Percentiles rank a stretch among this genome's conserved stretches.
Evolutionary conservation across 805 yeast genomes (phyloP).

Genomic region (Yarrowia hollandica): DNA sequence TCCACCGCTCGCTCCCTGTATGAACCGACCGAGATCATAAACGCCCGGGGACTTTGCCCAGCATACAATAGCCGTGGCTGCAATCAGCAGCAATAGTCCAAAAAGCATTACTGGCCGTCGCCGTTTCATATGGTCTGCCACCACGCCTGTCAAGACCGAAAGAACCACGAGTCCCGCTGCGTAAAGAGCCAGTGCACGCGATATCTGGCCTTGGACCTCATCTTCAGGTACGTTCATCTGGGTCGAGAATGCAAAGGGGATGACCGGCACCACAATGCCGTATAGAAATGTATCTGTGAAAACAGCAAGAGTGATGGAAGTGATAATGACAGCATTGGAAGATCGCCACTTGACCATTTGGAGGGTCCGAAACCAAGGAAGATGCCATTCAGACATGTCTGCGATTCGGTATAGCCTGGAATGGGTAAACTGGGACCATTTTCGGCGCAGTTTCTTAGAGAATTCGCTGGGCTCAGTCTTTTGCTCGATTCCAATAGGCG

Average conservation of each 20-base stretch:
- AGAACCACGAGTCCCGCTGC: slow-evolving; percentile 41
- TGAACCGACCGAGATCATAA: slow-evolving; percentile 39
- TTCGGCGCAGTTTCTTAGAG: neutral
- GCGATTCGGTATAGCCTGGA: neutral
- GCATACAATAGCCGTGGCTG: slow-evolving; percentile 39
- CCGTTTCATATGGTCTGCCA: slow-evolving; percentile 36
- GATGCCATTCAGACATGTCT: slow-evolving; percentile 8
- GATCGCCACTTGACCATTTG: slow-evolving; percentile 32
- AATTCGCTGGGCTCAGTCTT: neutral
- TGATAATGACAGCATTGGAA: slow-evolving; percentile 35
- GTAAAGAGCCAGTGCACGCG: slow-evolving; percentile 39
- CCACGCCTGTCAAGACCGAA: slow-evolving; percentile 38
- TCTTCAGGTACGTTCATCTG: slow-evolving; percentile 38
- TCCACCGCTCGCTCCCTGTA: slow-evolving; percentile 42
- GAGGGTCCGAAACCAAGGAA: neutral
- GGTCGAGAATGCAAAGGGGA: slow-evolving; percentile 40
- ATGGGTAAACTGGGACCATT: neutral
- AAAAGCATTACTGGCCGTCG: slow-evolving; percentile 39
- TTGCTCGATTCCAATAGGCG: neutral
- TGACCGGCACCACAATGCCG: slow-evolving; percentile 40
- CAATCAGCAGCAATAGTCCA: slow-evolving; percentile 39
- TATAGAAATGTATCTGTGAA: slow-evolving; percentile 42
- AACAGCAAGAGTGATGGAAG: slow-evolving; percentile 40
- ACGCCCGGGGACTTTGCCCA: slow-evolving; percentile 37
- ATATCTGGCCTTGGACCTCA: slow-evolving; percentile 37